Percentiles rank a stretch among this genome's conserved stretches.
Evolutionary conservation across 179 eudicot genomes (phyloP).

Genomic region (Monotropa hypopitys): DNA sequence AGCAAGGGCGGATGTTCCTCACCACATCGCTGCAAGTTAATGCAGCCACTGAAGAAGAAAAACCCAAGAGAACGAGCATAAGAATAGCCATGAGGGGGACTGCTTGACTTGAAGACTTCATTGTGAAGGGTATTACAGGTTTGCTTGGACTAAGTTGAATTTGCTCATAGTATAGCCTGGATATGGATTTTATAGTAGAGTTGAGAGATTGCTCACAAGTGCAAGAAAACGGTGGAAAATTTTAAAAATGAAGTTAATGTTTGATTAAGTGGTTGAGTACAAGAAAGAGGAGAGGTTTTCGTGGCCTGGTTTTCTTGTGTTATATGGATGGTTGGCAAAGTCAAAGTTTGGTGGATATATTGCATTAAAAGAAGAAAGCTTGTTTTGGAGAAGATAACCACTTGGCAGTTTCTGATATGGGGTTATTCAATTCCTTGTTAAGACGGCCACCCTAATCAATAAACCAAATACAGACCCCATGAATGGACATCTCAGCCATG

Average conservation of each 20-base stretch:
- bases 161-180: background rate
- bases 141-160: background rate
- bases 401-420: background rate
- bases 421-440: background rate
- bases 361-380: background rate
- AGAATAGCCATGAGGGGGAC: conserved; percentile 3
- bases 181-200: conserved; percentile 10
- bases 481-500: conserved; percentile 12
- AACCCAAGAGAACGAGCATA: conserved; percentile 12
- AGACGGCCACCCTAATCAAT: background rate
- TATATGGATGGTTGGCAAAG: background rate
- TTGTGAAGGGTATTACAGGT: conserved; percentile 3
- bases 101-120: conserved; percentile 12
- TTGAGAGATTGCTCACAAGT: conserved; percentile 5
- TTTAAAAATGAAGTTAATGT: background rate
- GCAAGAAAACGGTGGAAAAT: conserved; percentile 5
- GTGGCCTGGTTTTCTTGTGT: background rate
- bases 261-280: conserved; percentile 17
- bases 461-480: background rate
- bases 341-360: conserved; percentile 8
- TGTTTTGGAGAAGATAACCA: background rate
- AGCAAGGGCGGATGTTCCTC: conserved; percentile 23
- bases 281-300: conserved; percentile 17
- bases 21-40: conserved; percentile 25
- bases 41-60: conserved; percentile 16